phyloP scores from a whole-genome alignment of 164 flowering plant species.

The Berberis thunbergii region DNA sequence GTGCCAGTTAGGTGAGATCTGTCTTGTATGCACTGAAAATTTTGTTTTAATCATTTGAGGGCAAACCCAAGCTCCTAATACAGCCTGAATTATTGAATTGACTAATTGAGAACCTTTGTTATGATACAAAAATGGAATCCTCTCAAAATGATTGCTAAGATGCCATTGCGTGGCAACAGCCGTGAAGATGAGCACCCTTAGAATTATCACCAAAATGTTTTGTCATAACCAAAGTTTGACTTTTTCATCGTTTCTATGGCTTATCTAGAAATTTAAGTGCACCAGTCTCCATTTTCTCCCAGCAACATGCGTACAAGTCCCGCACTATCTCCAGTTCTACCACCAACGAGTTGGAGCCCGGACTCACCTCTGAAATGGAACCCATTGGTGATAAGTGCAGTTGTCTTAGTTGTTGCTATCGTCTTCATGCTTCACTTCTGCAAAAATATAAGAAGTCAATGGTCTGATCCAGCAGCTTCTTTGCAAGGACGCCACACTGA shows the following conservation, averaged over 20 bases:
- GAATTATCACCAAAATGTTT: conserved; percentile 8
- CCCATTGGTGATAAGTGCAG: conserved; percentile 14
- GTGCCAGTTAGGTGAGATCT: conserved; percentile 26
- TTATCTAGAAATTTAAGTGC: too few species aligned
- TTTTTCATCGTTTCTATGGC: too few species aligned
- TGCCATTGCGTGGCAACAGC: not conserved
- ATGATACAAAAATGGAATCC: not conserved
- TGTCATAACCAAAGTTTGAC: too few species aligned
- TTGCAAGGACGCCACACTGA: too few species aligned
- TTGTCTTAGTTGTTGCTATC: conserved; percentile 17
- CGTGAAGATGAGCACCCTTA: conserved; percentile 1
- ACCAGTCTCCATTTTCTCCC: not conserved
- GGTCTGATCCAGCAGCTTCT: too few species aligned
- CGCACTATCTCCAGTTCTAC: conserved; percentile 1
- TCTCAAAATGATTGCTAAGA: not conserved
- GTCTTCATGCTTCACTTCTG: conserved; percentile 23
- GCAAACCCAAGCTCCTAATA: conserved; percentile 29
- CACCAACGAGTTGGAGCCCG: not conserved
- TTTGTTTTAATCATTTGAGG: conserved; percentile 22
- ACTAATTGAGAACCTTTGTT: not conserved
- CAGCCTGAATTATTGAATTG: conserved; percentile 35
- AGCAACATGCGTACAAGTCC: conserved; percentile 14
- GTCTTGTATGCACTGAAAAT: conserved; percentile 23
- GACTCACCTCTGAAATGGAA: conserved; percentile 10
- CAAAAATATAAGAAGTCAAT: conserved; percentile 14